Conservation (phyloP, 2,329 filamentous ascomycete species). For the Iodosphaeria phyllophila region DNA sequence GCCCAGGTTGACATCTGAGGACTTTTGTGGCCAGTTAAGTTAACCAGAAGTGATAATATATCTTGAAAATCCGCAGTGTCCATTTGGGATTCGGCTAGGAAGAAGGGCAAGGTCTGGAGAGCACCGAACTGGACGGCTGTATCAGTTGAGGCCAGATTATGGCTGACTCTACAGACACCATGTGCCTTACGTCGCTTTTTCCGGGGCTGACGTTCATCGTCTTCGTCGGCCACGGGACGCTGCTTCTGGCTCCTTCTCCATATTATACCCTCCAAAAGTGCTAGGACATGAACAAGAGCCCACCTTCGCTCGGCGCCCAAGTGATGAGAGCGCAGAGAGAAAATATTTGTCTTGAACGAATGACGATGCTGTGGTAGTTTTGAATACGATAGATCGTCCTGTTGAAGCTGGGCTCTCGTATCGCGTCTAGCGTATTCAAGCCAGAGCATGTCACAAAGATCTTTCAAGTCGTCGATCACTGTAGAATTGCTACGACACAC, state of each 20-base stretch:
- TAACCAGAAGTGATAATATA: slow-evolving; percentile 37
- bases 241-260: slow-evolving; percentile 10
- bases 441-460: slow-evolving; percentile 54
- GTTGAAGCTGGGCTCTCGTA: slow-evolving; percentile 52
- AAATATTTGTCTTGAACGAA: slow-evolving; percentile 28
- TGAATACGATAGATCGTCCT: slow-evolving; percentile 55
- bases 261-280: slow-evolving; percentile 33
- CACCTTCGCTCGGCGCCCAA: slow-evolving; percentile 38
- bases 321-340: slow-evolving; percentile 34
- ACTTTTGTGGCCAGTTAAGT: slow-evolving; percentile 51
- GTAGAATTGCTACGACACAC: slow-evolving; percentile 21
- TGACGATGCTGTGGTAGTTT: slow-evolving; percentile 21
- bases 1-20: slow-evolving; percentile 56
- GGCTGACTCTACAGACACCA: slow-evolving; percentile 24
- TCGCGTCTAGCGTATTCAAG: slow-evolving; percentile 58
- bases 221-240: slow-evolving; percentile 5
- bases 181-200: slow-evolving; percentile 29
- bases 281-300: slow-evolving; percentile 38
- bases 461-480: slow-evolving; percentile 32
- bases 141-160: slow-evolving; percentile 27
- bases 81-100: slow-evolving; percentile 26
- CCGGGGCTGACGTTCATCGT: slow-evolving; percentile 24
- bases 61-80: slow-evolving; percentile 31
- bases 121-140: slow-evolving; percentile 27
- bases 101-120: slow-evolving; percentile 38